These are phyloP conservation scores for Apiospora aurea DNA, from an alignment of 2,329 filamentous ascomycete genomes.

Conservation along the genomic window DNA sequence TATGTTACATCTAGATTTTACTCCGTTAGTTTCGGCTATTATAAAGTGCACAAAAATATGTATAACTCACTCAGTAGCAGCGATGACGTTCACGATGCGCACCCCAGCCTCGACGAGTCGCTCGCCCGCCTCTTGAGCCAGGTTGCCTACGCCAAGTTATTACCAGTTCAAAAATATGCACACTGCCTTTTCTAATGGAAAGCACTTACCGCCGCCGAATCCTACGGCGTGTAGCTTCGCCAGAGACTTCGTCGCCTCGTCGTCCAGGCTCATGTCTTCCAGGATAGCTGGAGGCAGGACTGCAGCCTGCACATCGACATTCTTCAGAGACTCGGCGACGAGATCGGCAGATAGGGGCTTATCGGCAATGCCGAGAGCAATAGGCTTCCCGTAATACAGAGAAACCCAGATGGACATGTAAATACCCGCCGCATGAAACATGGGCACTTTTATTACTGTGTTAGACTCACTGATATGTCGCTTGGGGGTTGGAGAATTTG, in stretches of 20 bases:
- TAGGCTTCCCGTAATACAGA: constrained; percentile 42
- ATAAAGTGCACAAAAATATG: no score
- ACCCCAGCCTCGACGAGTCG: constrained; percentile 46
- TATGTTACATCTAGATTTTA: constrained; percentile 31
- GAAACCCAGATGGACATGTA: constrained; percentile 34
- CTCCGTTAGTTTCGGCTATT: constrained; percentile 28
- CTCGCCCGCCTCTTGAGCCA: constrained; percentile 47
- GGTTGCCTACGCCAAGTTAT: constrained; percentile 40
- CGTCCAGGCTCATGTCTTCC: constrained; percentile 50
- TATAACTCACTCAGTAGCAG: constrained; percentile 49
- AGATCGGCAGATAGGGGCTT: constrained; percentile 46
- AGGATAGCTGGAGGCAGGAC: constrained; percentile 49
- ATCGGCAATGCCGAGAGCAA: constrained; percentile 41
- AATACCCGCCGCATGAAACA: constrained; percentile 49
- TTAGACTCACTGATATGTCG: neutral
- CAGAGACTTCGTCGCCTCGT: constrained; percentile 41
- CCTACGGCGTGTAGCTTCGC: constrained; percentile 42
- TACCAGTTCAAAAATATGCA: neutral
- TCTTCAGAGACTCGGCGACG: constrained; percentile 41
- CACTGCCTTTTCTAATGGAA: neutral
- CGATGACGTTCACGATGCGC: constrained; percentile 46
- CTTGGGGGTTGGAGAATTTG: neutral
- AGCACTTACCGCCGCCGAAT: constrained; percentile 48
- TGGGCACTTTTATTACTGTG: constrained; percentile 40
- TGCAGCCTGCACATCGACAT: constrained; percentile 38